Conservation (phyloP, 164 flowering plant species). For the Protea cynaroides region DNA sequence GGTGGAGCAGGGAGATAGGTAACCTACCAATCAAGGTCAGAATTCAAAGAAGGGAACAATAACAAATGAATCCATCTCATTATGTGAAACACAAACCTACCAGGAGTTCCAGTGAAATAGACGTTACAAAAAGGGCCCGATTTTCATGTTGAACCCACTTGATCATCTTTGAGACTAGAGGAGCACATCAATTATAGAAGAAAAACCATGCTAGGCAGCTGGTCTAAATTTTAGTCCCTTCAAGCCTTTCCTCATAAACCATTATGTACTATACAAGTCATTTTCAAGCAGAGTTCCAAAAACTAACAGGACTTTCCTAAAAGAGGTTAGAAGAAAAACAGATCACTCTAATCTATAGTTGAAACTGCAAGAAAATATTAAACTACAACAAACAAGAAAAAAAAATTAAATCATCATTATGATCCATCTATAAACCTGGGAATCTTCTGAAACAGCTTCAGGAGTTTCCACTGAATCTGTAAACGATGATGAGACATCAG, state of each 20-base stretch:
- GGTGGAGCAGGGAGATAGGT: no score
- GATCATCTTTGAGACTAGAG: no score
- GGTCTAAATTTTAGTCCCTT: no score
- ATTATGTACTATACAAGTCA: no score
- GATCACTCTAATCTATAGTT: background rate
- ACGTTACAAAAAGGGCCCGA: no score
- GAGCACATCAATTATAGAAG: no score
- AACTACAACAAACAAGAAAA: background rate
- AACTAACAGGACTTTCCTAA: background rate
- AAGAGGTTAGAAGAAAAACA: background rate
- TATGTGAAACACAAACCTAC: no score
- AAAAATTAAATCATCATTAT: background rate
- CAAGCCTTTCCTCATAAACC: no score
- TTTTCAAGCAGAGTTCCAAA: no score
- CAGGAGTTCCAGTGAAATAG: no score
- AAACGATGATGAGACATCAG: constrained; percentile 42
- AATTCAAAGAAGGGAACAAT: constrained; percentile 3
- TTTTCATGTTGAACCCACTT: no score
- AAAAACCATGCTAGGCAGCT: no score
- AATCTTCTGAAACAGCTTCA: constrained; percentile 31
- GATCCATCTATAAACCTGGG: constrained; percentile 34
- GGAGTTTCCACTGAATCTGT: constrained; percentile 35
- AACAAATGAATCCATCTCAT: background rate
- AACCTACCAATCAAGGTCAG: background rate
- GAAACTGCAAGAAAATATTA: background rate